Evolutionary conservation across 139 green algal genomes (phyloP), one percentile per base, ranked within the genome.

Genomic region (Picochlorum sp.): DNA sequence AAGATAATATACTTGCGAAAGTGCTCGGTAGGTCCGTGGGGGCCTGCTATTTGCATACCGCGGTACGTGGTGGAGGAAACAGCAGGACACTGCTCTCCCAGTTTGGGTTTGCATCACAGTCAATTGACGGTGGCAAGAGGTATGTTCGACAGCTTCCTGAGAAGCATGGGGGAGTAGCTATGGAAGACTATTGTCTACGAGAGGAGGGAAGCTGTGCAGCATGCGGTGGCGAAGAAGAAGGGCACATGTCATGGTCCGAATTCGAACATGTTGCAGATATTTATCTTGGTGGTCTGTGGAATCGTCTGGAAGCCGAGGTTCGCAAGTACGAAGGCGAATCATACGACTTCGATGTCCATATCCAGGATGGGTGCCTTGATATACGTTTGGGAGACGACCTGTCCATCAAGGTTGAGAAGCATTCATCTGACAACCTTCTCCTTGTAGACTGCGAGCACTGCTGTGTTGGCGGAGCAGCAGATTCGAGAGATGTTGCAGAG

Each of bases 211-310:
- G n/a, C n/a, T n/a, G n/a, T n/a, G n/a, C n/a, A n/a, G n/a, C n/a
- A n/a, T n/a, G n/a, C n/a, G n/a, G n/a, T n/a, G n/a, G n/a, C n/a
- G n/a, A n/a, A n/a, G n/a, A n/a, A n/a, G n/a, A n/a, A n/a, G n/a
- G n/a, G n/a, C n/a, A n/a, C n/a, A 47, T 47, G 39, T 26, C 39
- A 14, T n/a, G 18, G 18, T 16, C 14, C 12, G 18, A 59, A 45
- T 59, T 59, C 24, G 20, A 59, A 13, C 52, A 30, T 28, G n/a
- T 59, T 43, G 24, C 57, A n/a, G 57, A 64, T 52, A 39, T 64
- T 25, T 64, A 64, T 26, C 33, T 64, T 33, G 57, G 57, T 16
- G 57, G 57, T 37, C 22, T 64, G 10, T 64, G 57, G 57, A 64
- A 64, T 53, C 20, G 41, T 20, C 10, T 64, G 7, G 57, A 64